phyloP scores from a whole-genome alignment of 345 rosid genomes.

The Linum usitatissimum region DNA sequence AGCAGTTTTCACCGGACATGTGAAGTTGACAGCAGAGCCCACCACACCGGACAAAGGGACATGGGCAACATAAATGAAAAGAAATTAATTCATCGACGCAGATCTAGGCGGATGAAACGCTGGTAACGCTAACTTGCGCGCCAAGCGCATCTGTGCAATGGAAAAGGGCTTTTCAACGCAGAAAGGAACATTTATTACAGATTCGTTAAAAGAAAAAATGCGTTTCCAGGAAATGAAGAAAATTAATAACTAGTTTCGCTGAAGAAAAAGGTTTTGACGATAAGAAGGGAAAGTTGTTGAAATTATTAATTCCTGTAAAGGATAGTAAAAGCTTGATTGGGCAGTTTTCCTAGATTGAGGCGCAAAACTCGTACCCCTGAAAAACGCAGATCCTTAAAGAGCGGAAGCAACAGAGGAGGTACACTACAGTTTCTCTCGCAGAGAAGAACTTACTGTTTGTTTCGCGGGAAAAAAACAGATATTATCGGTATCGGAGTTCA shows the following conservation, averaged over 20 bases:
- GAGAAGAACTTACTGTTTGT: not conserved
- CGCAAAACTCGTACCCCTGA: not conserved
- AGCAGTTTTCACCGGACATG: not conserved
- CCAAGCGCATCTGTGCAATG: not conserved
- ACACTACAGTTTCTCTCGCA: not conserved
- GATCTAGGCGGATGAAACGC: not conserved
- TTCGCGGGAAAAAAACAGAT: not conserved
- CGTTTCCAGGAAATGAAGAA: not conserved
- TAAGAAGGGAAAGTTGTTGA: too few relatives aligned
- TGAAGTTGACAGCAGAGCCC: not conserved
- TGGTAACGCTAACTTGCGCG: not conserved
- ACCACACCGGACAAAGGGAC: not conserved
- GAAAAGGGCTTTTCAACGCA: not conserved
- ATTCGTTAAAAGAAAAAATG: not conserved
- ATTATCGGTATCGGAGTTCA: not conserved
- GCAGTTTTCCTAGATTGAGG: too few relatives aligned
- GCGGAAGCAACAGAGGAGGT: not conserved
- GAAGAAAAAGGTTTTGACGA: too few relatives aligned
- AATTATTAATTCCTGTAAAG: too few relatives aligned
- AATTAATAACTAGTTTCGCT: too few relatives aligned
- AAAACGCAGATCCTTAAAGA: not conserved
- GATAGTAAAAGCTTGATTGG: too few relatives aligned
- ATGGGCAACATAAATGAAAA: not conserved
- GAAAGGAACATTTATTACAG: not conserved
- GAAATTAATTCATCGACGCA: not conserved